Conservation (phyloP, 768 basidiomycete species). For the Russula sp. region DNA sequence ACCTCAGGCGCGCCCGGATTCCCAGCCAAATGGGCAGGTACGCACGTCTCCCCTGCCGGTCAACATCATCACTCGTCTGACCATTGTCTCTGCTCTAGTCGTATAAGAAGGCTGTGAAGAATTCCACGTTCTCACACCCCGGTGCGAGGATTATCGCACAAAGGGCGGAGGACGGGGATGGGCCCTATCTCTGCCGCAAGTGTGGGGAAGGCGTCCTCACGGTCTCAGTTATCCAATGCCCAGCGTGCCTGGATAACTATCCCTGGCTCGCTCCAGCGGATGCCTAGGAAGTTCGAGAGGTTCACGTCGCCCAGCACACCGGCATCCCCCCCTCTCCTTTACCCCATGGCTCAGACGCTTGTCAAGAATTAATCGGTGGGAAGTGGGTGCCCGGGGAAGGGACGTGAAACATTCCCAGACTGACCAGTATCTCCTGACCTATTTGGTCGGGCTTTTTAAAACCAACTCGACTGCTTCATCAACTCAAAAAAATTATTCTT, state of each 20-base stretch:
- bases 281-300: too few relatives aligned
- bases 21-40: background rate
- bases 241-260: rapidly evolving
- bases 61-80: background rate
- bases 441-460: background rate
- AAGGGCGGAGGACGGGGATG: background rate
- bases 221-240: background rate
- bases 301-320: too few relatives aligned
- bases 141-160: background rate
- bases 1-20: background rate
- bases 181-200: background rate
- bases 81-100: background rate
- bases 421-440: too few relatives aligned
- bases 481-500: too few relatives aligned
- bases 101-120: background rate
- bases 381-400: background rate
- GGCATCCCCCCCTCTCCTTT: background rate
- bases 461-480: background rate
- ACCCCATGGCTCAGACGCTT: background rate
- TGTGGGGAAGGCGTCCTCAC: background rate
- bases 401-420: background rate
- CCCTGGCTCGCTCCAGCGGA: background rate
- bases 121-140: background rate
- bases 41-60: background rate
- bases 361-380: background rate